phyloP scores from a whole-genome alignment of 352 stramenopile genomes.

The Phytophthora colocasiae region DNA sequence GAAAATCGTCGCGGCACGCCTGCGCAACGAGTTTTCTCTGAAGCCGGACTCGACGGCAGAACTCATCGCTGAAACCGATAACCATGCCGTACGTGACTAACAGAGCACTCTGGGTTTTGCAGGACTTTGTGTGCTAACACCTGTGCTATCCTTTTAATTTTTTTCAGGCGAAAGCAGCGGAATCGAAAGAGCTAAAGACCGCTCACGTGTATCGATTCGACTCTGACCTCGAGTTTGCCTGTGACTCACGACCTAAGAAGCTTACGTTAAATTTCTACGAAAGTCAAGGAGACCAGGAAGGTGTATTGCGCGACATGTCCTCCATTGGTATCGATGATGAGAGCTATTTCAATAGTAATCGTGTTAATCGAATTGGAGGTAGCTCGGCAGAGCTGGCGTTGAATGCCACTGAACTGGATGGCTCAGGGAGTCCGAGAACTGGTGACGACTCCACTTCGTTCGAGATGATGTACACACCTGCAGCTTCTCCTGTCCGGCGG shows the following conservation, averaged over 20 bases:
- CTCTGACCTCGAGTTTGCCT: constrained; percentile 77
- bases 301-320: constrained; percentile 36
- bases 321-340: constrained; percentile 72
- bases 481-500: constrained; percentile 44
- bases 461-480: constrained; percentile 69
- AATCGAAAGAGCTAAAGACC: constrained; percentile 81
- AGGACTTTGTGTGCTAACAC: not conserved
- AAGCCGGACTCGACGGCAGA: constrained; percentile 68
- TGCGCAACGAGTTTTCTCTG: constrained; percentile 68
- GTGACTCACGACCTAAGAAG: constrained; percentile 68
- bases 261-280: constrained; percentile 78
- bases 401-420: constrained; percentile 36
- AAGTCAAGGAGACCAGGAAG: constrained; percentile 45
- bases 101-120: not conserved
- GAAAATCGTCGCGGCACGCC: constrained; percentile 80
- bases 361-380: constrained; percentile 8
- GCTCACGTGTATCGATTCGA: constrained; percentile 88
- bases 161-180: constrained; percentile 47
- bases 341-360: constrained; percentile 51
- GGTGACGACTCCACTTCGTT: constrained; percentile 68
- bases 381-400: constrained; percentile 22
- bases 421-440: constrained; percentile 56
- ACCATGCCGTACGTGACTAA: constrained; percentile 49
- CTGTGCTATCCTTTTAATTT: not conserved
- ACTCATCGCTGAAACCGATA: constrained; percentile 72